A percentile compares a stretch with the other conserved stretches of the same genome.
These are phyloP conservation scores for Fragaria nilgerrensis DNA, from an alignment of 306 rosid species.

Conservation along the genomic window DNA sequence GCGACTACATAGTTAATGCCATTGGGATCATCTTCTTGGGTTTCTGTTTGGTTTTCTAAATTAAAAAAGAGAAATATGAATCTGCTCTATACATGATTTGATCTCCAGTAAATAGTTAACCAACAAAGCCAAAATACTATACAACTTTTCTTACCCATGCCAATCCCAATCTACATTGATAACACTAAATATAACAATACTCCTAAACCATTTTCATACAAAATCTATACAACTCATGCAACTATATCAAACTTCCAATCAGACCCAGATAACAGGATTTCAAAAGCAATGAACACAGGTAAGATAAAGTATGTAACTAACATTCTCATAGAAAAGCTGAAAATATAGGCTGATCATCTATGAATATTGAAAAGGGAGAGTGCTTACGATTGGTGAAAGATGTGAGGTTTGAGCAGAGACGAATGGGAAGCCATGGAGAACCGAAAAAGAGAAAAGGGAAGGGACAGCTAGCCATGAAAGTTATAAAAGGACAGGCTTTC, in stretches of 20 bases:
- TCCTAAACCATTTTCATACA: not conserved
- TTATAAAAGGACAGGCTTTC: slow-evolving; percentile 20
- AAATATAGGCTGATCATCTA: not conserved
- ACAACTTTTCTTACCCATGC: not conserved
- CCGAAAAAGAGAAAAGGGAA: slow-evolving; percentile 18
- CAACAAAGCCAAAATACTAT: not conserved
- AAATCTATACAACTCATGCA: not conserved
- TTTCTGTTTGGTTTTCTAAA: slow-evolving; percentile 1
- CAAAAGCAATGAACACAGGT: slow-evolving; percentile 2
- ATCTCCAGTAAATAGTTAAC: not conserved
- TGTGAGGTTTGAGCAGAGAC: slow-evolving; percentile 37
- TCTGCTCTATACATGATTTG: not conserved
- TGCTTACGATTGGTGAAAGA: slow-evolving; percentile 44
- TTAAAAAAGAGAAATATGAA: not conserved
- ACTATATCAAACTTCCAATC: not conserved
- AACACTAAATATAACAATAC: not conserved
- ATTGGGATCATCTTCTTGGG: not conserved
- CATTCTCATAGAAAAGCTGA: not conserved
- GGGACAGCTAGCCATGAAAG: not conserved
- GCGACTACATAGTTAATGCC: not conserved
- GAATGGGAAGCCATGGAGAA: slow-evolving; percentile 50
- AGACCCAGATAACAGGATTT: not conserved
- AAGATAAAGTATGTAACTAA: slow-evolving; percentile 4
- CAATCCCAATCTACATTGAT: not conserved
- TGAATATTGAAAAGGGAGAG: slow-evolving; percentile 13